These are phyloP conservation scores for Fagus sylvatica DNA, from an alignment of 306 rosid species.

Conservation along the genomic window DNA sequence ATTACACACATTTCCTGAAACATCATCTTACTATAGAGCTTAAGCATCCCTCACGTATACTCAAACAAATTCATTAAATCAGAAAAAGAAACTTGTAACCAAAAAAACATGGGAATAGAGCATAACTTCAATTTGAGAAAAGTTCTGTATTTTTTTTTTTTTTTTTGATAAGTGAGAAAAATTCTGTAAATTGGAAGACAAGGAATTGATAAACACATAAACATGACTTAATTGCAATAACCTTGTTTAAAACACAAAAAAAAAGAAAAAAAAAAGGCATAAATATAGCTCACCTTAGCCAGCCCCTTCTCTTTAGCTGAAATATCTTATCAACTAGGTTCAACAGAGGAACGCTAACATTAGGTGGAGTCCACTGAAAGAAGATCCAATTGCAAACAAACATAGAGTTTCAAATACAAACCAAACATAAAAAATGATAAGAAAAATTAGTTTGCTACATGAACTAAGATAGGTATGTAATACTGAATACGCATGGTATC, in stretches of 20 bases:
- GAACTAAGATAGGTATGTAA: background rate
- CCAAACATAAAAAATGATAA: background rate
- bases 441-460: background rate
- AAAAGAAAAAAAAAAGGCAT: conserved; percentile 7
- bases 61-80: background rate
- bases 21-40: background rate
- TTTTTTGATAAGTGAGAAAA: too few relatives aligned
- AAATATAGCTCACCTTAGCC: conserved; percentile 76
- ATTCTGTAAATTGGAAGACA: conserved; percentile 12
- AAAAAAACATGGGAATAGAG: background rate
- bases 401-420: conserved; percentile 5
- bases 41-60: background rate
- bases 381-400: conserved; percentile 24
- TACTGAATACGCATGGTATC: conserved; percentile 24
- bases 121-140: conserved; percentile 2
- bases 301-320: conserved; percentile 98
- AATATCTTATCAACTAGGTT: conserved; percentile 94
- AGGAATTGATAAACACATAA: background rate
- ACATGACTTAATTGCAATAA: conserved; percentile 17
- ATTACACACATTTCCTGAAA: background rate
- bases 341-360: conserved; percentile 89
- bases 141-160: too few relatives aligned
- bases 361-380: conserved; percentile 97
- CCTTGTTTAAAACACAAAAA: background rate
- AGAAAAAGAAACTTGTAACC: background rate